A percentile compares a stretch with the other conserved stretches of the same genome.
These are phyloP conservation scores for Wickerhamomyces alni DNA, from an alignment of 805 yeast genomes.

Conservation along the genomic window DNA sequence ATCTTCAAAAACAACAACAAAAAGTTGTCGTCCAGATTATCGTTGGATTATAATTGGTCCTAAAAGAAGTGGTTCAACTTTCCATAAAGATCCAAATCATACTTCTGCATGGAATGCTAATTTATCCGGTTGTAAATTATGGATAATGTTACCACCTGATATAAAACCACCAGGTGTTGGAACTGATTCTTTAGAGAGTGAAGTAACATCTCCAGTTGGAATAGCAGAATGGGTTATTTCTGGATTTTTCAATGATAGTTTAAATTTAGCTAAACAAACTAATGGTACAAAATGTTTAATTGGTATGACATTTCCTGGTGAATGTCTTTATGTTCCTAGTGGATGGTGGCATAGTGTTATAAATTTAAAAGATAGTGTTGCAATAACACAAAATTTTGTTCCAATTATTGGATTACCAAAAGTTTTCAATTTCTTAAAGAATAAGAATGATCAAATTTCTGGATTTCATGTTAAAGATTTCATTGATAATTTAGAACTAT, in stretches of 20 bases:
- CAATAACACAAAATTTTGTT: slow-evolving; percentile 85
- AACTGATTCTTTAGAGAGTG: slow-evolving; percentile 71
- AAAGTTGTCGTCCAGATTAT: slow-evolving; percentile 70
- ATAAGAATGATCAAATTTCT: slow-evolving; percentile 64
- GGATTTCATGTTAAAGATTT: slow-evolving; percentile 67
- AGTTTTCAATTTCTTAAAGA: slow-evolving; percentile 61
- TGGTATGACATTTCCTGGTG: slow-evolving; percentile 75
- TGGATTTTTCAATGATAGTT: slow-evolving; percentile 72
- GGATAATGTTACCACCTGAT: slow-evolving; percentile 85
- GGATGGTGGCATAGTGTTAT: slow-evolving; percentile 98
- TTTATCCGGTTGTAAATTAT: slow-evolving; percentile 66
- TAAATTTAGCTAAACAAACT: slow-evolving; percentile 46
- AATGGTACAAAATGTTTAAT: slow-evolving; percentile 46
- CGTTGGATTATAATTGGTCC: slow-evolving; percentile 93
- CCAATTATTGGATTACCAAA: slow-evolving; percentile 56
- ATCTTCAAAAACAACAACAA: neutral
- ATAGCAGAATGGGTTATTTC: slow-evolving; percentile 86
- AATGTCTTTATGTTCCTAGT: slow-evolving; percentile 85
- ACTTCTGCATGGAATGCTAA: slow-evolving; percentile 91
- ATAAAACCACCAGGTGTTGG: slow-evolving; percentile 81
- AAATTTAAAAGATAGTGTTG: slow-evolving; percentile 77
- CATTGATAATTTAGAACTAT: slow-evolving; percentile 26
- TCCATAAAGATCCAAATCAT: slow-evolving; percentile 88
- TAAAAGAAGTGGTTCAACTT: slow-evolving; percentile 75
- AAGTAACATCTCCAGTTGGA: slow-evolving; percentile 89